Base-by-base conservation (phyloP, 176 grass and related monocot genomes). In the Poa annua region DNA sequence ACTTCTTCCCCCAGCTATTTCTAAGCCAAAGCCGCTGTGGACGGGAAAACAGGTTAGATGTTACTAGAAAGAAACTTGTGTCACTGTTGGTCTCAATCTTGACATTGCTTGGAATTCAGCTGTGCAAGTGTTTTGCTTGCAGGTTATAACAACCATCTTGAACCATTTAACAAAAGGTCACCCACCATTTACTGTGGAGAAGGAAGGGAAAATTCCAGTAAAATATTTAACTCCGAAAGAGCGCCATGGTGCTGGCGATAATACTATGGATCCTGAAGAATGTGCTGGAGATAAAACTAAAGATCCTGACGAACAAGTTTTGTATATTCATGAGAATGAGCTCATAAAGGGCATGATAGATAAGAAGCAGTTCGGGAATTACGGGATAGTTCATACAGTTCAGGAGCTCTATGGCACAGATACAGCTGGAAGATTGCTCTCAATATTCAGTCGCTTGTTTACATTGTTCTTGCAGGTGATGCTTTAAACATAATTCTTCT, bases 101-200 rank as follows among this genome's bases (percentile, higher is more conserved):
- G 45, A 41, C 75, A 83, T 55, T 69, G 4, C 68, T 81, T 75
- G 19, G 26, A 45, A 55, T 21, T 20, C 11, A 71, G 26, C 5
- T 60, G 41, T 29, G 70, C 63, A 79, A 71, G 39, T 29, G 32
- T 79, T 34, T 77, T 57, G 16, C 69, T 8, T 66, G 22, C 85
- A 98, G 96, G 96, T 98, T 75, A 98, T 98, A 73, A 95, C 92
- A 52, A 86, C 96, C 50, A 91, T 98, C 75, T 89, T 98, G 75
- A 93, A 95, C 77, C 82, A 93, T 91, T 77, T 98, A 76, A 98
- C 96, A 52, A 86, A 77, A 83, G 96, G 92, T n/a, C 79, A 61
- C 69, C 85, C 88, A 11, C 87, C 96, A 81, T 95, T 90, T 84
- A 95, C 90, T 77, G 83, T 95, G 29, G 85, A 93, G 85, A 64